Base-by-base conservation (phyloP, 2,329 filamentous ascomycete genomes). In the Talaromyces verruculosus region DNA sequence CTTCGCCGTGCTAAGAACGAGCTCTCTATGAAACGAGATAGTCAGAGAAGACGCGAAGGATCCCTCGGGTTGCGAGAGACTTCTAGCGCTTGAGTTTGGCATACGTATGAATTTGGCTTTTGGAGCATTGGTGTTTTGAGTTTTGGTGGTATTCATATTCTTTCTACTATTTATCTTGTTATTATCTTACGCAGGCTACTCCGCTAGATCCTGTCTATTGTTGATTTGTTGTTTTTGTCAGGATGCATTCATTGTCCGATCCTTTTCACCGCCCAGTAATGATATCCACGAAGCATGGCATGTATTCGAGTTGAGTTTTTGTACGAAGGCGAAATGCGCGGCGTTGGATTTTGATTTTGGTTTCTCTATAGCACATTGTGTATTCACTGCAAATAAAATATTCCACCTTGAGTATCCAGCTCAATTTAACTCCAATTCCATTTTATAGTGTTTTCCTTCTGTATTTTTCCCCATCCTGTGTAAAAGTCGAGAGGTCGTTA, bases 1-100 rank as follows among this genome's bases (percentile, higher is more conserved):
- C 71, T 83, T 65, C 78, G 76, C 67, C 76, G 74, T 65, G 78
- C 78, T 39, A 82, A 80, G 69, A 74, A 70, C 37, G 79, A 80
- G 53, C 71, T 80, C 67, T 67, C 79, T 15, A 58, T 62, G 55
- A 66, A 63, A 49, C 60, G 65, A 60, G 65, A 66, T 15, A 60
- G 53, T 49, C 65, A 66, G 37, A 62, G 53, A 5, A 39, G 43
- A 17, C 43, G 51, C 4, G 61, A 66, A 60, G 62, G 51, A 13
- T 64, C 62, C 19, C 25, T 53, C 10, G 37, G 49, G 35, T 41
- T 59, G 55, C 39, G 43, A 51, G 35, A 61, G 19, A 11, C 5
- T 65, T 19, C 39, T 8, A n/a, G 17, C 39, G 25, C 41, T 58
- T 64, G 22, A 10, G 51, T 8, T 17, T 25, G 19, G 33, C 30